These are phyloP conservation scores for Dendrobium chrysotoxum DNA, from an alignment of 106 monocot genomes.

Conservation along the genomic window DNA sequence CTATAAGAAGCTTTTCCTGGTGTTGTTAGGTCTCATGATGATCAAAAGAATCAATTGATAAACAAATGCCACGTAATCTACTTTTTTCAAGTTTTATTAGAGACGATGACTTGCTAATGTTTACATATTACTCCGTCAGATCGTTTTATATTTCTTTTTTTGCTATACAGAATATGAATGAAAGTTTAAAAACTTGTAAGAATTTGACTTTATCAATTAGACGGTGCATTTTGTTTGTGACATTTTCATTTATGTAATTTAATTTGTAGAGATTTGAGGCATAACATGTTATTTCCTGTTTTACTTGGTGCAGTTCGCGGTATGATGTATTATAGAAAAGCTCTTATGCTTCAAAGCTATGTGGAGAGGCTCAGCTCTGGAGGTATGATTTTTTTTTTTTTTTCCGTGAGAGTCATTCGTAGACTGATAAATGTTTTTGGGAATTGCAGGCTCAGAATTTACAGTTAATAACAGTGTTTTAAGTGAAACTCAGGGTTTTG, in stretches of 20 bases:
- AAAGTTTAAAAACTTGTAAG: not conserved
- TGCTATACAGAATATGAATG: not conserved
- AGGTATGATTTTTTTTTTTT: slow-evolving; percentile 23
- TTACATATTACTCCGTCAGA: not conserved
- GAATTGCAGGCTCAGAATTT: slow-evolving; percentile 22
- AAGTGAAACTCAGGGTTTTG: slow-evolving; percentile 65
- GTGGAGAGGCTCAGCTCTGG: slow-evolving; percentile 43
- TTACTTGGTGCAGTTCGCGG: slow-evolving; percentile 50
- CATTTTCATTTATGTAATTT: not conserved
- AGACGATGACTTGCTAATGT: not conserved
- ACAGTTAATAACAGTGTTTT: slow-evolving; percentile 8
- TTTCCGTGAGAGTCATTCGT: not conserved
- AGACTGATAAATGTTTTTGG: not conserved
- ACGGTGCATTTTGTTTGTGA: not conserved
- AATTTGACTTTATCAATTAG: too few relatives aligned
- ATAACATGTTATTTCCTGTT: slow-evolving; percentile 1
- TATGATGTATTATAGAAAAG: slow-evolving; percentile 91
- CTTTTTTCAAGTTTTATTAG: not conserved
- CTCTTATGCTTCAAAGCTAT: slow-evolving; percentile 80
- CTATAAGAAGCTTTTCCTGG: not conserved
- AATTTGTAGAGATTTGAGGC: not conserved
- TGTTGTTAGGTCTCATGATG: not conserved
- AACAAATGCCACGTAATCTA: not conserved
- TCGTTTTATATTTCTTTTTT: not conserved
- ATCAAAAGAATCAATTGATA: not conserved